Conservation (phyloP, 1,284 basidiomycete species). For the Pulveroboletus sp. region DNA sequence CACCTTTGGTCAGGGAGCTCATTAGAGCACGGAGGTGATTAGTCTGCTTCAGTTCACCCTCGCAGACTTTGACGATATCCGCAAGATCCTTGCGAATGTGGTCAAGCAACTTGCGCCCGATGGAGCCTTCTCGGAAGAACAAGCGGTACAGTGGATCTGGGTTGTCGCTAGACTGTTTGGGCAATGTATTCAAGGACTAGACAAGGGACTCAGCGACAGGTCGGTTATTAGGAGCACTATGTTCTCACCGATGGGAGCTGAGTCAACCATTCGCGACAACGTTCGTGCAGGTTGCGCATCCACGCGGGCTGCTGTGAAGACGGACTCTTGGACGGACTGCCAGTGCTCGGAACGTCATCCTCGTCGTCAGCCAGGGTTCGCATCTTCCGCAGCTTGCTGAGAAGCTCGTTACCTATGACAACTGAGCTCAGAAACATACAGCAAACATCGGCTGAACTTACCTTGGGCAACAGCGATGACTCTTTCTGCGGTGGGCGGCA, state of each 20-base stretch:
- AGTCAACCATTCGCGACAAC: constrained; percentile 81
- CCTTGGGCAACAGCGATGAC: constrained; percentile 91
- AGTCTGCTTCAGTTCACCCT: constrained; percentile 88
- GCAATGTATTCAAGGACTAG: constrained; percentile 63
- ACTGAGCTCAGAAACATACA: constrained; percentile 11
- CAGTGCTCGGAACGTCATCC: constrained; percentile 56
- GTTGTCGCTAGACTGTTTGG: constrained; percentile 66
- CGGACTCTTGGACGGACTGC: constrained; percentile 58
- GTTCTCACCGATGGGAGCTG: constrained; percentile 70
- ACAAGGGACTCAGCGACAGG: constrained; percentile 2
- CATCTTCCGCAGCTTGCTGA: constrained; percentile 90
- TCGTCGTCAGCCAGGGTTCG: constrained; percentile 88
- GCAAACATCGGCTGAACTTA: constrained; percentile 36
- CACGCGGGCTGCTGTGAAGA: constrained; percentile 82
- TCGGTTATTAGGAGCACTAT: not conserved
- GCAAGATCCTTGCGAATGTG: constrained; percentile 80
- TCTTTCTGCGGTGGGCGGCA: constrained; percentile 87
- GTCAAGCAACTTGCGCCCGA: constrained; percentile 74
- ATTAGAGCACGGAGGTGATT: constrained; percentile 89
- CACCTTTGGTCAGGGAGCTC: constrained; percentile 87
- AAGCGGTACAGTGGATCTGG: constrained; percentile 85
- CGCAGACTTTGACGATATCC: constrained; percentile 82
- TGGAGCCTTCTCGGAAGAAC: constrained; percentile 85
- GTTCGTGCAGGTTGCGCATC: constrained; percentile 84
- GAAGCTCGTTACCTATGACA: constrained; percentile 71